Evolutionary conservation across 176 grass and related monocot species (phyloP).

Genomic region (Juncus effusus): DNA sequence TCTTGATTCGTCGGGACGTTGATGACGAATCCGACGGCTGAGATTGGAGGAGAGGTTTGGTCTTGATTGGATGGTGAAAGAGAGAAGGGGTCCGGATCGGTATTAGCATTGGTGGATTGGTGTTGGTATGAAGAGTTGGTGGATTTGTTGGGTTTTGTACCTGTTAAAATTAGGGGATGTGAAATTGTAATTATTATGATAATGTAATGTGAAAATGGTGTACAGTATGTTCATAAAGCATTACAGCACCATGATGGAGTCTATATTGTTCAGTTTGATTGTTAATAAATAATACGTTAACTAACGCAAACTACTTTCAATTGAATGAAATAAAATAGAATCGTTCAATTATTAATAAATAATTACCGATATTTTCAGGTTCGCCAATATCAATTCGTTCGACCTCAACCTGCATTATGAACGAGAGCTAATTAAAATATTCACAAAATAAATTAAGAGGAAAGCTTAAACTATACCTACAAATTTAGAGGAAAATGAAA

Average conservation of each 20-base stretch:
- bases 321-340: no score
- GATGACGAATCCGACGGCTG: constrained; percentile 49
- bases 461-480: neutral
- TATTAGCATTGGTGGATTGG: constrained; percentile 40
- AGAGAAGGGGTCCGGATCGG: constrained; percentile 43
- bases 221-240: no score
- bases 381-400: constrained; percentile 86
- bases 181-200: constrained; percentile 37
- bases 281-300: no score
- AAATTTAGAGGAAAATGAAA: neutral
- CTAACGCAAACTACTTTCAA: no score
- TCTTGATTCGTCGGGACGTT: constrained; percentile 58
- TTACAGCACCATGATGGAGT: no score
- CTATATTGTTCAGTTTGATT: no score
- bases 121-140: constrained; percentile 16
- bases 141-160: constrained; percentile 44
- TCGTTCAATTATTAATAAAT: no score
- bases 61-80: constrained; percentile 44
- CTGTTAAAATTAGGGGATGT: neutral
- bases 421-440: neutral
- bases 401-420: constrained; percentile 63
- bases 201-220: no score
- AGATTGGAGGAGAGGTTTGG: constrained; percentile 13
- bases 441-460: neutral
- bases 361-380: constrained; percentile 47